phyloP scores from a whole-genome alignment of 163 green algal species.

The Trebouxia gelatinosa region DNA sequence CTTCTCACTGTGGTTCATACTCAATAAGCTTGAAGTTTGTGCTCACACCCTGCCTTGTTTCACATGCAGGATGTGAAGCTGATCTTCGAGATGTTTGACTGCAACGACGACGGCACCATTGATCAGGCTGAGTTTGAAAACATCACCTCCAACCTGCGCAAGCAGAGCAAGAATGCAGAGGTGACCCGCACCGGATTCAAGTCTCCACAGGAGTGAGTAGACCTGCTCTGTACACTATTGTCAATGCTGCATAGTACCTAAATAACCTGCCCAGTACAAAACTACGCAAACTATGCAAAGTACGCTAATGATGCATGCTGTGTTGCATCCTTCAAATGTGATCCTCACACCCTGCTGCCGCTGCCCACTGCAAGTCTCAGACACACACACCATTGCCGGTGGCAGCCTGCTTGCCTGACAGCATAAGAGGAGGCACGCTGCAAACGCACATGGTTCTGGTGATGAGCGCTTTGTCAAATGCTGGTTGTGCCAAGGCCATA shows the following conservation, averaged over 20 bases:
- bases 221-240: background rate
- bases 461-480: too few relatives aligned
- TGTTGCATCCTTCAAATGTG: background rate
- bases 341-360: background rate
- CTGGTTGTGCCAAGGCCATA: too few relatives aligned
- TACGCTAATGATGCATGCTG: too few relatives aligned
- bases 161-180: background rate
- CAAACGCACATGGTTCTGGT: too few relatives aligned
- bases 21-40: background rate
- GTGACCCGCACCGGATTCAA: constrained; percentile 6
- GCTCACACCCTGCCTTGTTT: too few relatives aligned
- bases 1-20: background rate
- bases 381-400: too few relatives aligned
- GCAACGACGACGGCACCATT: constrained; percentile 47
- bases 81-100: constrained; percentile 70
- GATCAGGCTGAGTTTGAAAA: constrained; percentile 34
- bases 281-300: too few relatives aligned
- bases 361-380: background rate
- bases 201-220: background rate
- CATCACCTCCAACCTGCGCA: constrained; percentile 19
- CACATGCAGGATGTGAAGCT: constrained; percentile 52
- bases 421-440: too few relatives aligned
- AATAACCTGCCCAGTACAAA: too few relatives aligned
- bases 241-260: background rate
- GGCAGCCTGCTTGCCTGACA: too few relatives aligned